Evolutionary conservation across 306 rosid genomes (phyloP).

Genomic region (Parietaria judaica): DNA sequence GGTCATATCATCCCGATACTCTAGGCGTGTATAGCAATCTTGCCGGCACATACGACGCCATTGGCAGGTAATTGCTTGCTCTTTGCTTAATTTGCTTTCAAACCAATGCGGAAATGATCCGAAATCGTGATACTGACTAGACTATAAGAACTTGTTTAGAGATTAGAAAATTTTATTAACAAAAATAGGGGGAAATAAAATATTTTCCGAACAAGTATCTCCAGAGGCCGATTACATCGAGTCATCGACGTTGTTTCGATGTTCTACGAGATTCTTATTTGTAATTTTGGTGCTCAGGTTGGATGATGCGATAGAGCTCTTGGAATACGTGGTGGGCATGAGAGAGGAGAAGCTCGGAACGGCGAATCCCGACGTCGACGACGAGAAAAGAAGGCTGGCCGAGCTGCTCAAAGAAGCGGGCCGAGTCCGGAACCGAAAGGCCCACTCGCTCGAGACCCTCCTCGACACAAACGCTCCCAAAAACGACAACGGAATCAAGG

Average conservation of each 20-base stretch:
- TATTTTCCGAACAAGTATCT: neutral
- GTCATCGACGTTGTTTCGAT: neutral
- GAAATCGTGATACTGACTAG: neutral
- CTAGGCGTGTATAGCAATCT: constrained; percentile 92
- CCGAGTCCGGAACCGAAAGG: constrained; percentile 54
- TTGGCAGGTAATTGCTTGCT: constrained; percentile 82
- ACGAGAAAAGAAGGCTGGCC: constrained; percentile 83
- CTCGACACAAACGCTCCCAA: constrained; percentile 38
- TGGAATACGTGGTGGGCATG: constrained; percentile 62
- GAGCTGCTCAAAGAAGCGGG: constrained; percentile 88
- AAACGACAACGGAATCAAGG: constrained; percentile 21
- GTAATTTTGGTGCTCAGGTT: constrained; percentile 36
- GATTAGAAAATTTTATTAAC: neutral
- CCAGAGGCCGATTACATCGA: no score
- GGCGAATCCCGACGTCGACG: constrained; percentile 79
- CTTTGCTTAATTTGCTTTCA: neutral
- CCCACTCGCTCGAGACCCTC: constrained; percentile 69
- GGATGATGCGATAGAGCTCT: constrained; percentile 78
- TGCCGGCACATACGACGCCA: constrained; percentile 92
- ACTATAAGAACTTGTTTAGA: neutral
- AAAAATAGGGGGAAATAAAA: neutral
- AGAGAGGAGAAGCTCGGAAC: constrained; percentile 96
- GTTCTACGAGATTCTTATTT: neutral
- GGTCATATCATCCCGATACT: constrained; percentile 79
- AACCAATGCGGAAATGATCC: neutral